These are phyloP conservation scores for Naganishia sp. DNA, from an alignment of 1,284 basidiomycete species.

Conservation along the genomic window DNA sequence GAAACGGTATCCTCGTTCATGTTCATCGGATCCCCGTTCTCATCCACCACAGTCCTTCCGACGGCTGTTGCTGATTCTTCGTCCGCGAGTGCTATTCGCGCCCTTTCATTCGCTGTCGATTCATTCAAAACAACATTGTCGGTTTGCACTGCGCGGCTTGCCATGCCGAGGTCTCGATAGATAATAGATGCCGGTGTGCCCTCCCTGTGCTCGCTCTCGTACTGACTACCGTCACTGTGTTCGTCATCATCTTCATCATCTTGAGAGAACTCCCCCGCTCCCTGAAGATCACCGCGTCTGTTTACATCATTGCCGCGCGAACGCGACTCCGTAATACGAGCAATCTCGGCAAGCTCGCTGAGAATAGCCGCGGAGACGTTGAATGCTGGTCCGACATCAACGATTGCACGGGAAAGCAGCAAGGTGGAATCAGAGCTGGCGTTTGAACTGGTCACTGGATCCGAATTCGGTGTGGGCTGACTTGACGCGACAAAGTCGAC, in stretches of 20 bases:
- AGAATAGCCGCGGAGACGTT: background rate
- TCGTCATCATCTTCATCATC: conserved; percentile 24
- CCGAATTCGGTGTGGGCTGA: conserved; percentile 42
- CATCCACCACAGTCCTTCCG: conserved; percentile 19
- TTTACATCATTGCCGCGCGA: too few relatives aligned
- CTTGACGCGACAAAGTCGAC: conserved; percentile 20
- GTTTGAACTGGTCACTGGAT: conserved; percentile 33
- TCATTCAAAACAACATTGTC: background rate
- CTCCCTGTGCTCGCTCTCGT: conserved; percentile 10
- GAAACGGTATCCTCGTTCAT: background rate
- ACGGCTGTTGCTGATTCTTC: background rate
- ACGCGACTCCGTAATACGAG: too few relatives aligned
- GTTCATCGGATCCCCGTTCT: conserved; percentile 14
- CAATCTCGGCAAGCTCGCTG: too few relatives aligned
- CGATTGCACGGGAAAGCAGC: conserved; percentile 37
- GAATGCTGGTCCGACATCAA: conserved; percentile 18
- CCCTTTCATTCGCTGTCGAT: background rate
- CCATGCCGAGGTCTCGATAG: conserved; percentile 17
- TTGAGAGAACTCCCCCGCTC: too few relatives aligned
- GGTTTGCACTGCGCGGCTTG: conserved; percentile 12
- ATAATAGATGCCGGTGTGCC: conserved; percentile 2
- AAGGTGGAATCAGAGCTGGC: conserved; percentile 39
- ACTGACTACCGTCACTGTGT: conserved; percentile 10
- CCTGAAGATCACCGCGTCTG: too few relatives aligned
- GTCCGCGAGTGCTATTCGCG: background rate